phyloP scores from a whole-genome alignment of 495 filamentous ascomycete genomes.

The Parathielavia appendiculata region DNA sequence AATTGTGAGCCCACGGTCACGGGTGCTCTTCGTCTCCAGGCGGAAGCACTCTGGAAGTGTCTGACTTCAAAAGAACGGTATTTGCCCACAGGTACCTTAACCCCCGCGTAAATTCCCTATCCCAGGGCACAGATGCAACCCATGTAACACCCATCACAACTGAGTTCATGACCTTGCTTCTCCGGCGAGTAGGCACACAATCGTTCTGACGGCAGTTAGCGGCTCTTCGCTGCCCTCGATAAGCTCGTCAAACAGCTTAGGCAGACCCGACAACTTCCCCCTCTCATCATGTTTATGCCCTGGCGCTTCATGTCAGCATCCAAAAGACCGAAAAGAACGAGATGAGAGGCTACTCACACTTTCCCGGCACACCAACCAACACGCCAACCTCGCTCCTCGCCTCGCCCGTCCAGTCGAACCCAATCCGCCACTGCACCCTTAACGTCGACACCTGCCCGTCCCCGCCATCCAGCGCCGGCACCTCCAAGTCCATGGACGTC shows the following conservation, averaged over 20 bases:
- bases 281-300: slow-evolving; percentile 50
- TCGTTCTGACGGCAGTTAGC: slow-evolving; percentile 46
- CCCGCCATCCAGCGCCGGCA: slow-evolving; percentile 23
- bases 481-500: slow-evolving; percentile 38
- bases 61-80: background rate
- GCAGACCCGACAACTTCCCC: slow-evolving; percentile 44
- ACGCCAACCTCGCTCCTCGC: slow-evolving; percentile 48
- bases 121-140: background rate
- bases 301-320: slow-evolving; percentile 30
- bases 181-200: slow-evolving; percentile 49
- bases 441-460: slow-evolving; percentile 26
- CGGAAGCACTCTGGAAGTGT: too few species aligned
- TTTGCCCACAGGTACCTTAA: background rate
- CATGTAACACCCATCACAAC: background rate
- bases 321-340: background rate
- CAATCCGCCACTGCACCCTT: slow-evolving; percentile 51
- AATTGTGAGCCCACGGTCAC: background rate
- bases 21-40: too few species aligned
- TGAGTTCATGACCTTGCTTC: slow-evolving; percentile 23
- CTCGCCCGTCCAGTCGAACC: slow-evolving; percentile 61
- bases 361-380: slow-evolving; percentile 43
- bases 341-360: slow-evolving; percentile 42
- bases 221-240: slow-evolving; percentile 46
- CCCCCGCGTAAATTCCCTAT: background rate
- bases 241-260: slow-evolving; percentile 49